phyloP scores from a whole-genome alignment of 2,329 filamentous ascomycete genomes.

The Fusarium proliferatum region DNA sequence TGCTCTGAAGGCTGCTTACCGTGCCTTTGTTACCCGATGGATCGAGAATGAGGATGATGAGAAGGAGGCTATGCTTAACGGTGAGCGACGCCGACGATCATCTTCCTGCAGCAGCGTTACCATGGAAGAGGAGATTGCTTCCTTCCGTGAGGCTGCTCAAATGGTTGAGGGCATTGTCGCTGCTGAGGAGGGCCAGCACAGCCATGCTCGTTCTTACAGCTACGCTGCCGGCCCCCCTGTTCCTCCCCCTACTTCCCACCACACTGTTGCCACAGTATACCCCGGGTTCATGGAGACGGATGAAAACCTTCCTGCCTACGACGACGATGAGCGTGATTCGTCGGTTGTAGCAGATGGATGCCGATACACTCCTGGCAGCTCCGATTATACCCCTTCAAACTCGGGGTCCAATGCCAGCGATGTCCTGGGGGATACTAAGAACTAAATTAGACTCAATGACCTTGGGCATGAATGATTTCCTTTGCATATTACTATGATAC shows the following conservation, averaged over 20 bases:
- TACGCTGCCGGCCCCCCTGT: constrained; percentile 16
- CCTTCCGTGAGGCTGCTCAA: constrained; percentile 59
- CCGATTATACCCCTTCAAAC: constrained; percentile 39
- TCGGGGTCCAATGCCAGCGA: constrained; percentile 36
- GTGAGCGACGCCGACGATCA: constrained; percentile 24
- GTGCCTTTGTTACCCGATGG: constrained; percentile 48
- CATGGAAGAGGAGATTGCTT: constrained; percentile 62
- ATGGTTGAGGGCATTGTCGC: constrained; percentile 60
- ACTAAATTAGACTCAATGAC: constrained; percentile 26
- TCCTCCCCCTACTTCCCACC: constrained; percentile 35
- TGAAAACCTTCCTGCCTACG: constrained; percentile 58
- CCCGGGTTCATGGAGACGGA: constrained; percentile 36
- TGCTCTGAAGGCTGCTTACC: constrained; percentile 45
- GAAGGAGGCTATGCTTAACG: constrained; percentile 38
- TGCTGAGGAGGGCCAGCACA: constrained; percentile 53
- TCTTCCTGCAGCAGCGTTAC: constrained; percentile 44
- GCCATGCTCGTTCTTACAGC: constrained; percentile 17
- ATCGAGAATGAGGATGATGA: constrained; percentile 37
- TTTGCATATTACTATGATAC: constrained; percentile 31
- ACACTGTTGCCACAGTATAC: constrained; percentile 37
- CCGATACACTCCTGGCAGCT: constrained; percentile 52
- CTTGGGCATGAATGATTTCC: constrained; percentile 11
- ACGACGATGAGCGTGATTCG: constrained; percentile 47
- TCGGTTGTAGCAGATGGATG: constrained; percentile 58
- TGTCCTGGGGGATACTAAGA: constrained; percentile 41